Evolutionary conservation across 2,329 filamentous ascomycete genomes (phyloP).

Genomic region (Penicillium janthinellum): DNA sequence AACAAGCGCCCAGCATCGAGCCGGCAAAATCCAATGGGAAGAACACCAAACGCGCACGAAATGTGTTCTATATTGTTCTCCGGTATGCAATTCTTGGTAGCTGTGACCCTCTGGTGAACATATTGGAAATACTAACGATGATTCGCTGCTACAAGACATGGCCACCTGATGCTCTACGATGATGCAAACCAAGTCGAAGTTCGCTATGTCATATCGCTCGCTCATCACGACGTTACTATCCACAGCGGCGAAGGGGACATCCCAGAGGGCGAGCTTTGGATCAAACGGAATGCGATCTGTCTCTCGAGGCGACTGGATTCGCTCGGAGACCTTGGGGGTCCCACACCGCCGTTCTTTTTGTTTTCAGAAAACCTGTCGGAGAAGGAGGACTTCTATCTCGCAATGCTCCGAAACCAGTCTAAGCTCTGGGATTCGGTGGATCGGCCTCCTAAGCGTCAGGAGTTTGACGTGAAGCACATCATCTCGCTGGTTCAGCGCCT

Average conservation of each 20-base stretch:
- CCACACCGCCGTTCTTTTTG: conserved; percentile 83
- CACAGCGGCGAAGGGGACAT: conserved; percentile 78
- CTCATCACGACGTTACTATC: conserved; percentile 78
- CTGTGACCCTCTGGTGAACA: neutral
- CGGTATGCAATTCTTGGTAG: conserved; percentile 57
- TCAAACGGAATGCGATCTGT: conserved; percentile 89
- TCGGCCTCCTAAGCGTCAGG: conserved; percentile 67
- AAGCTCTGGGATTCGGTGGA: conserved; percentile 61
- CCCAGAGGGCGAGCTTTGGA: conserved; percentile 90
- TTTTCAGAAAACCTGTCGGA: conserved; percentile 95
- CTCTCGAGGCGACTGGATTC: conserved; percentile 65
- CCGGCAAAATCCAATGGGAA: conserved; percentile 53
- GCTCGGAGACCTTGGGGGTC: conserved; percentile 55
- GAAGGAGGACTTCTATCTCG: conserved; percentile 98
- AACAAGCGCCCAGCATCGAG: conserved; percentile 59
- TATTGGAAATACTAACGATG: conserved; percentile 20
- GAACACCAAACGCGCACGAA: conserved; percentile 65
- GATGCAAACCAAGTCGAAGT: conserved; percentile 94
- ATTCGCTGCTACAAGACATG: conserved; percentile 62
- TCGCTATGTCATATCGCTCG: conserved; percentile 89
- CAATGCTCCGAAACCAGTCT: conserved; percentile 81
- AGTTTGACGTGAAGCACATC: conserved; percentile 82
- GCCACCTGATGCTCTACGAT: conserved; percentile 96
- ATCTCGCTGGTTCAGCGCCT: conserved; percentile 86
- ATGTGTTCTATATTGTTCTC: conserved; percentile 90